phyloP scores from a whole-genome alignment of 2,329 filamentous ascomycete species.

The Incumbomyces delicatus region DNA sequence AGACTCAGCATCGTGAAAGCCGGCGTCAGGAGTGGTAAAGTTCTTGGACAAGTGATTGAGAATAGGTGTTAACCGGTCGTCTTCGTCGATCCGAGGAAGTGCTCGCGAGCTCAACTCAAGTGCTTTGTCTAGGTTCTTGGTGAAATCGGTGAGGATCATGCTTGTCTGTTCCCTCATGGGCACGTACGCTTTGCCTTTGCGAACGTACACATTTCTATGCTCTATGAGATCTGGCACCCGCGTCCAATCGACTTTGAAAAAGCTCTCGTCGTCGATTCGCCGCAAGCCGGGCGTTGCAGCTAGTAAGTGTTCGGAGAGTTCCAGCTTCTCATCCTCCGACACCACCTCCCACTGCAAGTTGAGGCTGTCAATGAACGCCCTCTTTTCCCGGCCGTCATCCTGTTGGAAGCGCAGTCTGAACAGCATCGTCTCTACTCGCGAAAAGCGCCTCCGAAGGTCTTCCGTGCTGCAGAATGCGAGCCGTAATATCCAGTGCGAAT shows the following conservation, averaged over 20 bases:
- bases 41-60: slow-evolving; percentile 82
- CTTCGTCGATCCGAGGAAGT: slow-evolving; percentile 85
- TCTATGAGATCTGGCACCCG: slow-evolving; percentile 85
- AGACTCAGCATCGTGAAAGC: slow-evolving; percentile 58
- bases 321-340: slow-evolving; percentile 66
- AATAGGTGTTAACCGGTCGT: slow-evolving; percentile 75
- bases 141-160: slow-evolving; percentile 84
- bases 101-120: slow-evolving; percentile 88
- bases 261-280: slow-evolving; percentile 64
- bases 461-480: slow-evolving; percentile 88
- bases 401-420: slow-evolving; percentile 72
- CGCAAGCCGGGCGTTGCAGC: slow-evolving; percentile 44
- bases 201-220: slow-evolving; percentile 63
- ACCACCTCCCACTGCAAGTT: slow-evolving; percentile 80
- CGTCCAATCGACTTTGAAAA: slow-evolving; percentile 97
- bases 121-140: slow-evolving; percentile 64
- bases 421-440: slow-evolving; percentile 76
- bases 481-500: slow-evolving; percentile 92
- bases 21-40: slow-evolving; percentile 82
- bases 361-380: slow-evolving; percentile 65
- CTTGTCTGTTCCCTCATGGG: slow-evolving; percentile 76
- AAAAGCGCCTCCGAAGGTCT: slow-evolving; percentile 77
- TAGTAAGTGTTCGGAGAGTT: slow-evolving; percentile 52
- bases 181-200: slow-evolving; percentile 79
- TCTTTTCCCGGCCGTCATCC: slow-evolving; percentile 65